These are phyloP conservation scores for Jamesozyma piceae DNA, from an alignment of 805 yeast species.

Conservation along the genomic window DNA sequence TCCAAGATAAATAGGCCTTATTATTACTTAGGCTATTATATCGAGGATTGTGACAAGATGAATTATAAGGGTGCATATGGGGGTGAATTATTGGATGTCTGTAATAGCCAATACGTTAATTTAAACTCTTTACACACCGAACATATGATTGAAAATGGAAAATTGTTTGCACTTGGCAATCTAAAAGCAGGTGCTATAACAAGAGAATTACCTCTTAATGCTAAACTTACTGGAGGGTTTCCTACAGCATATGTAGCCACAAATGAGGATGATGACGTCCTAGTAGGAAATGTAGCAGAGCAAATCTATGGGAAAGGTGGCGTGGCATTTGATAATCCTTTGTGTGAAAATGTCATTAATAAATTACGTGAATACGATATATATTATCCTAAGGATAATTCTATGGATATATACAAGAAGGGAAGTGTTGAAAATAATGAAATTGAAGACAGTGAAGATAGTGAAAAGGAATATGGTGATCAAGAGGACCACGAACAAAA, in stretches of 20 bases:
- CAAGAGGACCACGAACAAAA: neutral
- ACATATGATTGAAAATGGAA: conserved; percentile 18
- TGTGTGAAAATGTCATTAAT: neutral
- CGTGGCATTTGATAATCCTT: conserved; percentile 13
- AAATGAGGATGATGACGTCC: neutral
- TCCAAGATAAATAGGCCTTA: conserved; percentile 35
- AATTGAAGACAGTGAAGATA: conserved; percentile 1
- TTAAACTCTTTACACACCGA: conserved; percentile 10
- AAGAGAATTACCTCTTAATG: conserved; percentile 5
- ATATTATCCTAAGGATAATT: conserved; percentile 7
- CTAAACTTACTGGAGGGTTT: conserved; percentile 1
- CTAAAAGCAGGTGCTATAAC: neutral
- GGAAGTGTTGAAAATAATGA: neutral
- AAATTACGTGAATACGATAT: conserved; percentile 10
- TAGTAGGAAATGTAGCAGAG: conserved; percentile 28
- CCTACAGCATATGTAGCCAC: neutral
- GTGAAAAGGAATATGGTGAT: conserved; percentile 2
- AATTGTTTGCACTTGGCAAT: conserved; percentile 16
- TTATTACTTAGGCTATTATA: conserved; percentile 75
- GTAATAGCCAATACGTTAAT: conserved; percentile 36
- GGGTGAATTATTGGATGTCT: conserved; percentile 57
- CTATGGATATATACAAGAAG: neutral
- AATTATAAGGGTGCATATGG: conserved; percentile 70
- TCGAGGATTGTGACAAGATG: conserved; percentile 77
- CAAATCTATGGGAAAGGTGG: conserved; percentile 33